Evolutionary conservation across 768 basidiomycete genomes (phyloP).

Genomic region (Russula foetens): DNA sequence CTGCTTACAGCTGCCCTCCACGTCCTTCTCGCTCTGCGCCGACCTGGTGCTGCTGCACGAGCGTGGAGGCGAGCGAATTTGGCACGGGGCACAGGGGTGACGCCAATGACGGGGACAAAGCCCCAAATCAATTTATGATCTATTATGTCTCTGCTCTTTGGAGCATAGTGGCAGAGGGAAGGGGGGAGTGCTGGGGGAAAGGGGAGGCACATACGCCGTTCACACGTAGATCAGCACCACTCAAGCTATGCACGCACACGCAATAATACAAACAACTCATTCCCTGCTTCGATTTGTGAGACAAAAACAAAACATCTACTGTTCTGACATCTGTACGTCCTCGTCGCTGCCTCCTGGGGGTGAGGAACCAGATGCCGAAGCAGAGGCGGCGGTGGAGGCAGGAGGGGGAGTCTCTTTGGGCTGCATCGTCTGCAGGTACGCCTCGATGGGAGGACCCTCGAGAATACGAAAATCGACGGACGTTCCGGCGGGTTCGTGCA

Average conservation of each 20-base stretch:
- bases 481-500: conserved; percentile 41
- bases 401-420: conserved; percentile 47
- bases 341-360: conserved; percentile 44
- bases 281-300: conserved; percentile 1
- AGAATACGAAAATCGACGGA: conserved; percentile 72
- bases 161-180: background rate
- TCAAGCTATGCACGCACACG: background rate
- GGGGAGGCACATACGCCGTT: background rate
- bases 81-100: background rate
- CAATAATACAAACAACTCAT: background rate
- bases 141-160: background rate
- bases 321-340: conserved; percentile 84
- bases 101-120: background rate
- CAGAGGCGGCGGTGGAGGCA: background rate
- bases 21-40: conserved; percentile 59
- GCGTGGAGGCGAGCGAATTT: conserved; percentile 42
- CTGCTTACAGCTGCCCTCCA: conserved; percentile 80
- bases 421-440: conserved; percentile 72
- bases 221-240: conserved; percentile 3
- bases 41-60: conserved; percentile 58
- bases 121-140: background rate
- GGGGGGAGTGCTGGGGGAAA: background rate
- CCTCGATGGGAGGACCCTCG: conserved; percentile 70
- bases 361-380: conserved; percentile 33
- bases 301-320: conserved; percentile 21